Evolutionary conservation across 805 yeast genomes (phyloP).

Genomic region (Saccharomycopsis sp.): DNA sequence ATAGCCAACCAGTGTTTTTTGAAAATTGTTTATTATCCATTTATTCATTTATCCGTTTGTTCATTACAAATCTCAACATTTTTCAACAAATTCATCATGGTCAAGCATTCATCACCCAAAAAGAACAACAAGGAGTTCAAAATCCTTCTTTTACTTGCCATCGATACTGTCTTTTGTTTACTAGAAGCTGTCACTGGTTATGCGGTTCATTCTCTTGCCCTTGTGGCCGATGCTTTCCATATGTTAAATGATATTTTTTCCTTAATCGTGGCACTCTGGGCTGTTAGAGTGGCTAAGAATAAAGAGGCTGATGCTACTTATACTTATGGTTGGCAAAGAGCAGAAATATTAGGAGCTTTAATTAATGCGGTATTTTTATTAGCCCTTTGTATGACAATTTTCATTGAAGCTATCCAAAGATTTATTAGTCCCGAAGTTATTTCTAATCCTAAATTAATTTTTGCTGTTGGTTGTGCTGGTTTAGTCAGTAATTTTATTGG

Average conservation of each 20-base stretch:
- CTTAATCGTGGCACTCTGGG: conserved; percentile 87
- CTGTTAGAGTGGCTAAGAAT: conserved; percentile 79
- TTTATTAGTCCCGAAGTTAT: conserved; percentile 72
- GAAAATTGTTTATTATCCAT: too few relatives aligned
- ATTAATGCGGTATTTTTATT: conserved; percentile 87
- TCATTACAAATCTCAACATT: too few relatives aligned
- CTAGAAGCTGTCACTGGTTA: conserved; percentile 81
- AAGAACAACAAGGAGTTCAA: conserved; percentile 73
- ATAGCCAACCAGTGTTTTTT: too few relatives aligned
- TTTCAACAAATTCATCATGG: too few relatives aligned
- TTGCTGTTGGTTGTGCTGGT: conserved; percentile 78
- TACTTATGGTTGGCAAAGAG: conserved; percentile 97
- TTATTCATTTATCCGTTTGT: too few relatives aligned
- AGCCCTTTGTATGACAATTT: conserved; percentile 86
- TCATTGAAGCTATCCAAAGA: conserved; percentile 88
- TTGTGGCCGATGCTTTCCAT: conserved; percentile 94
- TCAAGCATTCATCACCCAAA: too few relatives aligned
- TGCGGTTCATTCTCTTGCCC: conserved; percentile 86
- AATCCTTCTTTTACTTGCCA: conserved; percentile 55
- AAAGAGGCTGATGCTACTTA: conserved; percentile 77
- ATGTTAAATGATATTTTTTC: conserved; percentile 95
- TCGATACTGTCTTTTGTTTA: conserved; percentile 78
- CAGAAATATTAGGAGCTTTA: conserved; percentile 92
- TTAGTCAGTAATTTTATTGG: conserved; percentile 77
- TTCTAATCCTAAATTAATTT: conserved; percentile 70